A percentile compares a stretch with the other conserved stretches of the same genome.
Conservation (phyloP, 306 rosid genomes). For the Hippophae gyantsensis region DNA sequence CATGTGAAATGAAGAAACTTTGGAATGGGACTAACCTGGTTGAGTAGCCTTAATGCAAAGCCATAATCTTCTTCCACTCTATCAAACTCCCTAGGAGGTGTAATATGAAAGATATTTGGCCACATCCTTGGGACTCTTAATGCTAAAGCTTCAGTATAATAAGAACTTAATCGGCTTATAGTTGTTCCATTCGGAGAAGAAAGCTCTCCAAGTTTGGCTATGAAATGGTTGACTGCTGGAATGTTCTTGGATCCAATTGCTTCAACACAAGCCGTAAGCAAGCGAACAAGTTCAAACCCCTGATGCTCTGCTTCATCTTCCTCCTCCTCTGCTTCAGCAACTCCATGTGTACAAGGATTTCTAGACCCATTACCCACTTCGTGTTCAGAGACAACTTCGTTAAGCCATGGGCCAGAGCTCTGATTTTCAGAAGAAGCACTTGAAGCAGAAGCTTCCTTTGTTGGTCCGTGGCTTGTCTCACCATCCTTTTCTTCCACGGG, state of each 20-base stretch:
- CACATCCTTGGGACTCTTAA: conserved; percentile 68
- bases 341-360: conserved; percentile 44
- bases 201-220: conserved; percentile 65
- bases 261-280: conserved; percentile 70
- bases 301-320: conserved; percentile 45
- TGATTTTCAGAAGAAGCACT: conserved; percentile 67
- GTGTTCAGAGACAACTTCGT: conserved; percentile 46
- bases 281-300: conserved; percentile 64
- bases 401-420: conserved; percentile 37
- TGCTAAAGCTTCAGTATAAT: conserved; percentile 83
- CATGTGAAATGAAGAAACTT: conserved; percentile 88
- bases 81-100: conserved; percentile 64
- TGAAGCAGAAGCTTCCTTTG: conserved; percentile 44
- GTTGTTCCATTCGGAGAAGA: conserved; percentile 59
- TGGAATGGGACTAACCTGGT: conserved; percentile 75
- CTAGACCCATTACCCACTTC: conserved; percentile 63
- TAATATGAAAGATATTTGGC: conserved; percentile 79
- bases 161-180: conserved; percentile 61
- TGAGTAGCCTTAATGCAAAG: conserved; percentile 62
- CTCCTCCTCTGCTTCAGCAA: conserved; percentile 41
- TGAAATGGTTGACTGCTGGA: conserved; percentile 53
- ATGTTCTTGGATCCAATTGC: conserved; percentile 68
- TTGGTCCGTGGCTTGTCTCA: conserved; percentile 40
- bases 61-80: conserved; percentile 65
- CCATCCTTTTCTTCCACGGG: conserved; percentile 48